Percentiles rank a stretch among this genome's conserved stretches.
phyloP scores from a whole-genome alignment of 2,329 filamentous ascomycete species.

The Trichocomaceae sp. region DNA sequence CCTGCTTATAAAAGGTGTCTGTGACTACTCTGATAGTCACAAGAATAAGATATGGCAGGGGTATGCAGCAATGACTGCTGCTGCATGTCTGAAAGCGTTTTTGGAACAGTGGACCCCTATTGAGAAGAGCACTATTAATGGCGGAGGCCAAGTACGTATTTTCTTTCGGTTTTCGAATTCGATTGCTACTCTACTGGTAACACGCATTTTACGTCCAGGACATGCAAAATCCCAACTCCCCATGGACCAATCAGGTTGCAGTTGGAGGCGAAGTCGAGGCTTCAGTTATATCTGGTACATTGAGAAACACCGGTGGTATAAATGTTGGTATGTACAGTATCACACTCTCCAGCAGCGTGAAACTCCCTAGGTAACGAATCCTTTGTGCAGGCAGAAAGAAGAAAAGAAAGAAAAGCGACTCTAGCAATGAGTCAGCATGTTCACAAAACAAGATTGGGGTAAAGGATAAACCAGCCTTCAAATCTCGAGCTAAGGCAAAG shows the following conservation, averaged over 20 bases:
- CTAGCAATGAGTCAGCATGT: background rate
- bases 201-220: background rate
- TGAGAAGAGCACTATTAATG: background rate
- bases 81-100: conserved; percentile 26
- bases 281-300: background rate
- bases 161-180: background rate
- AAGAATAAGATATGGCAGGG: conserved; percentile 34
- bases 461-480: background rate
- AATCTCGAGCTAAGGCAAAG: background rate
- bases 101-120: conserved; percentile 9
- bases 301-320: background rate
- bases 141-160: background rate
- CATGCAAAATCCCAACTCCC: background rate
- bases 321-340: background rate
- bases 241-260: background rate
- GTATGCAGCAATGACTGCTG: conserved; percentile 34
- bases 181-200: background rate
- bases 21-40: conserved; percentile 36
- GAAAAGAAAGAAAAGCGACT: background rate
- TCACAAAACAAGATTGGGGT: background rate
- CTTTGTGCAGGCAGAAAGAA: background rate
- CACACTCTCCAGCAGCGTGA: background rate
- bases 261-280: background rate
- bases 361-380: background rate
- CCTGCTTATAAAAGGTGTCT: conserved; percentile 25